Base-by-base conservation (phyloP, 139 green algal genomes). In the Diplosphaera chodatii region DNA sequence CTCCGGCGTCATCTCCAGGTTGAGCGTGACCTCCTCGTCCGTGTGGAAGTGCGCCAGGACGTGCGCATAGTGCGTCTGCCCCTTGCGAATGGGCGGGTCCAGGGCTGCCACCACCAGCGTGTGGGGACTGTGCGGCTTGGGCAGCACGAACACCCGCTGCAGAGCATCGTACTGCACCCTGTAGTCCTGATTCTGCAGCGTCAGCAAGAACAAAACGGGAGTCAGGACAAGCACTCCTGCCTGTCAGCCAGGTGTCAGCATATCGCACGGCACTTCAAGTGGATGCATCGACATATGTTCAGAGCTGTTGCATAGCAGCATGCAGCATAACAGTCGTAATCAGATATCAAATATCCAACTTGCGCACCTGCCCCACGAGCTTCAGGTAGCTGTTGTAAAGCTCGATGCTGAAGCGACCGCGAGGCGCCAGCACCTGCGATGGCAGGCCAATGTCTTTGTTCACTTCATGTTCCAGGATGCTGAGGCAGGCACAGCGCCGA, bases 51-150 rank as follows among this genome's bases (percentile, higher is more conserved):
- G 90, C 72, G 82, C 90, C 56, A 98, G 82, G 65, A 99, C 84
- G 87, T 95, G 87, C 32, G 82, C 84, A 82, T 99, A 99, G 84
- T 91, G 96, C 29, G 94, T 98, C 84, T 98, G 89, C 1, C 93
- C 93, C 81, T 97, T 98, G 40, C 93, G 83, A 75, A 99, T 96
- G 64, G 94, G 94, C 20, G 92, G 93, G 77, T 99, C 94, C 32
- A 99, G 83, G 8, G 79, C 84, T 40, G 97, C 80, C 40, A 92
- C 87, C 27, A 97, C 93, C 33, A 97, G 76, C 18, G 92, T 98
- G 77, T 97, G 89, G 0, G 92, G 90, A 22, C 85, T 83, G 77
- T 91, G 89, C 30, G 76, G 68, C 79, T 96, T 96, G 68, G 94
- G 94, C 71, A 98, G 84, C 56, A 97, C 78, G 78, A 97, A 97